A percentile compares a stretch with the other conserved stretches of the same genome.
Conservation (phyloP, 2,329 filamentous ascomycete species). For the Chrysoporthe puriensis region DNA sequence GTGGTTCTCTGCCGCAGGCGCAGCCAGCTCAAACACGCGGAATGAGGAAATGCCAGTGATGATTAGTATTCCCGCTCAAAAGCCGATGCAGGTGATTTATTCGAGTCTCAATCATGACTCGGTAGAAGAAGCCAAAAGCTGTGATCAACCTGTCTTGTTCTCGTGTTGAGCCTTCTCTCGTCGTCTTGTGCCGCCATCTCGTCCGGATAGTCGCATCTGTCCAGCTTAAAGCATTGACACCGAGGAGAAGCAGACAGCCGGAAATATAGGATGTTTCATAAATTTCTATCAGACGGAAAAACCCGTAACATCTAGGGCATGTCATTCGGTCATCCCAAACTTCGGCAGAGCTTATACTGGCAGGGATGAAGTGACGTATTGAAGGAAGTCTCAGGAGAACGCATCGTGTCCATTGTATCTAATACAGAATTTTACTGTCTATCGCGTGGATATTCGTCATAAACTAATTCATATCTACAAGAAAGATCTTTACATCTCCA, state of each 20-base stretch:
- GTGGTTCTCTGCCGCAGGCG: not conserved
- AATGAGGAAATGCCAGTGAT: not conserved
- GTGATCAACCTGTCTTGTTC: too few relatives aligned
- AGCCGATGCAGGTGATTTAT: not conserved
- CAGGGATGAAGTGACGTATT: not conserved
- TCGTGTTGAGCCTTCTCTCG: not conserved
- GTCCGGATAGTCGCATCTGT: not conserved
- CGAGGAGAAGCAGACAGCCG: not conserved
- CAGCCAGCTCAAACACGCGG: not conserved
- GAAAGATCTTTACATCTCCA: not conserved
- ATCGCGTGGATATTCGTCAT: not conserved
- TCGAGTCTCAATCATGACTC: not conserved
- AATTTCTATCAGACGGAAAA: not conserved
- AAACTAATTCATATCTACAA: not conserved
- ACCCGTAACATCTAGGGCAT: not conserved
- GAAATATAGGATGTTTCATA: slow-evolving; percentile 1
- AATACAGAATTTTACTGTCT: not conserved
- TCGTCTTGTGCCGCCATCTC: not conserved
- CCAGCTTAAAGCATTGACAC: not conserved
- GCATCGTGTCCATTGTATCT: not conserved
- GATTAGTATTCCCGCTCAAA: not conserved
- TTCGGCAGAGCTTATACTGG: not conserved
- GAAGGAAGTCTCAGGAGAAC: not conserved
- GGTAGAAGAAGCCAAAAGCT: too few relatives aligned
- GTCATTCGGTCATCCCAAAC: not conserved